These are phyloP conservation scores for Penicillium italicum DNA, from an alignment of 2,329 filamentous ascomycete genomes.

Conservation along the genomic window DNA sequence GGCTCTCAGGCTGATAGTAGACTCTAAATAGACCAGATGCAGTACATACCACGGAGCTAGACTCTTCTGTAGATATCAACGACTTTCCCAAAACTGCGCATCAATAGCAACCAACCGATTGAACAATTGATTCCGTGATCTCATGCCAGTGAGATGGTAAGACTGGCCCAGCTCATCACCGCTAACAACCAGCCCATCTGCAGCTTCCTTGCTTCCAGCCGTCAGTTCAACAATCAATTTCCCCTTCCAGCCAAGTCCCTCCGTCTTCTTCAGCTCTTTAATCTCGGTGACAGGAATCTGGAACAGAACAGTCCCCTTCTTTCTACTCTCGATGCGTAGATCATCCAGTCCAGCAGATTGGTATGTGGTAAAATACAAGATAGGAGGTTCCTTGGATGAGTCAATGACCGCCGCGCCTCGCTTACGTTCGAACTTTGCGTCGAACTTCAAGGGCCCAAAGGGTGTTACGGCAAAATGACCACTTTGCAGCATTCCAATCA, in stretches of 20 bases:
- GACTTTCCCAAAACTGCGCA: conserved; percentile 27
- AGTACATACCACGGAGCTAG: neutral
- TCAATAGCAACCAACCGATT: conserved; percentile 26
- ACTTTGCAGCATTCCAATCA: conserved; percentile 65
- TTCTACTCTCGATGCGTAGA: conserved; percentile 49
- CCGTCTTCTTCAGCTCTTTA: conserved; percentile 70
- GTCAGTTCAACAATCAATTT: conserved; percentile 80
- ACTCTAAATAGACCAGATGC: neutral
- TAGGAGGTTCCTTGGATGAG: conserved; percentile 34
- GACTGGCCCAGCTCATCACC: conserved; percentile 53
- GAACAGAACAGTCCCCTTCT: conserved; percentile 60
- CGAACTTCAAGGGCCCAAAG: conserved; percentile 73
- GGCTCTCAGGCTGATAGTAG: neutral
- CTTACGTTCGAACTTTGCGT: conserved; percentile 64
- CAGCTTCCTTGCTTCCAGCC: conserved; percentile 63
- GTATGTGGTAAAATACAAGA: conserved; percentile 59
- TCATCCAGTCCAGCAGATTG: conserved; percentile 34
- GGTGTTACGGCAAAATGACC: conserved; percentile 41
- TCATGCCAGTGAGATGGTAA: conserved; percentile 25
- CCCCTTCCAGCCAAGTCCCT: conserved; percentile 79
- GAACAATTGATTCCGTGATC: conserved; percentile 25
- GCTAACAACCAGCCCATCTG: conserved; percentile 68
- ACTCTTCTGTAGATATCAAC: neutral
- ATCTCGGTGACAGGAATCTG: conserved; percentile 69
- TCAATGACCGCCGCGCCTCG: conserved; percentile 69